phyloP scores from a whole-genome alignment of 2,329 filamentous ascomycete species.

The Colletotrichum simmondsii region DNA sequence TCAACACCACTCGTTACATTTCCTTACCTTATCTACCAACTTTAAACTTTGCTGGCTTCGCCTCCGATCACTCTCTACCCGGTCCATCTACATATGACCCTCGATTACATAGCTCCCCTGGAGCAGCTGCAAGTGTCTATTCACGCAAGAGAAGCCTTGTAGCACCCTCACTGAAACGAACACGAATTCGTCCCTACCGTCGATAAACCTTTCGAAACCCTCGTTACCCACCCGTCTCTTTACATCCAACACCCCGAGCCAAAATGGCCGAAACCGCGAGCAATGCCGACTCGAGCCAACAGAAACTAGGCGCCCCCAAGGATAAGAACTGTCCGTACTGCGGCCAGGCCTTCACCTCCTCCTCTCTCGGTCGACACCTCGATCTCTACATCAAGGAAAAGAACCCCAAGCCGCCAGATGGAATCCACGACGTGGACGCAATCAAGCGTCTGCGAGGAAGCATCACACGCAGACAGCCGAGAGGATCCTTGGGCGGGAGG shows the following conservation, averaged over 20 bases:
- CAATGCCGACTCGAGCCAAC: slow-evolving; percentile 50
- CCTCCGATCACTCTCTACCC: not conserved
- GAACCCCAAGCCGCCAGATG: slow-evolving; percentile 88
- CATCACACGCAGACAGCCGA: slow-evolving; percentile 87
- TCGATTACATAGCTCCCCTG: slow-evolving; percentile 34
- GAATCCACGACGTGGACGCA: slow-evolving; percentile 88
- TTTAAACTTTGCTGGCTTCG: slow-evolving; percentile 14
- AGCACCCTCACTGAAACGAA: not conserved
- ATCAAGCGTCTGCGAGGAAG: slow-evolving; percentile 85
- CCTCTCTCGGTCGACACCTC: slow-evolving; percentile 90
- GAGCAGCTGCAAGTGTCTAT: slow-evolving; percentile 29
- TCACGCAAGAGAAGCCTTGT: not conserved
- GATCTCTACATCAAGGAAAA: slow-evolving; percentile 95
- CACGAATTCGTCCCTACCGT: no score
- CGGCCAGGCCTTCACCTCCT: slow-evolving; percentile 90
- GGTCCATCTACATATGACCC: slow-evolving; percentile 21
- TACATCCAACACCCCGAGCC: not conserved
- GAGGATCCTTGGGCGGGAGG: slow-evolving; percentile 70
- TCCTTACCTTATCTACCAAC: slow-evolving; percentile 8
- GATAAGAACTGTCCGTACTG: slow-evolving; percentile 93
- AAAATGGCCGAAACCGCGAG: slow-evolving; percentile 42
- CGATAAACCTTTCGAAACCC: slow-evolving; percentile 10
- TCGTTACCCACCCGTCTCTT: not conserved
- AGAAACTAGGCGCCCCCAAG: slow-evolving; percentile 68
- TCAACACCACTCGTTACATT: slow-evolving; percentile 21